These are phyloP conservation scores for Parathielavia appendiculata DNA, from an alignment of 495 filamentous ascomycete genomes.

Conservation along the genomic window DNA sequence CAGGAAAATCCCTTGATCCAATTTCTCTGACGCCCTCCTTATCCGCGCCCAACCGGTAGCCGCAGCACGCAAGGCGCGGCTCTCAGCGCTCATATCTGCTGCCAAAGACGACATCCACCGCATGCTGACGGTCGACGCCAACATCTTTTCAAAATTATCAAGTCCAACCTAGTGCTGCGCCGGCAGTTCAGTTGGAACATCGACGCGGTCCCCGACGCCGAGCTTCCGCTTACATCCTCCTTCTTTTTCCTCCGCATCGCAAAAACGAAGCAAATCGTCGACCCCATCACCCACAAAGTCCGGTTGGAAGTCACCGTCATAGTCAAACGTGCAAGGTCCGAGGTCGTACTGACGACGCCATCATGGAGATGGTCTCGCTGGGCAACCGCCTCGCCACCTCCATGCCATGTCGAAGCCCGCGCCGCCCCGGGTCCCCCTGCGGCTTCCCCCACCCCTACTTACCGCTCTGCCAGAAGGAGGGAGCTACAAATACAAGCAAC, in stretches of 20 bases:
- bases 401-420: too few species aligned
- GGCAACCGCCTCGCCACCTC: not conserved
- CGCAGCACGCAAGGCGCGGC: not conserved
- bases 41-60: not conserved
- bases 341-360: not conserved
- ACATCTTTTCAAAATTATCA: slow-evolving; percentile 33
- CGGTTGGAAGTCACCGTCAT: slow-evolving; percentile 32
- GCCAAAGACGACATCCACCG: slow-evolving; percentile 5
- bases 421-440: too few species aligned
- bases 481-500: too few species aligned
- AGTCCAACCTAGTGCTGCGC: slow-evolving; percentile 27
- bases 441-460: too few species aligned
- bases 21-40: slow-evolving; percentile 23
- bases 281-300: slow-evolving; percentile 28
- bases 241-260: slow-evolving; percentile 23
- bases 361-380: not conserved
- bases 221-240: slow-evolving; percentile 23
- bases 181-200: slow-evolving; percentile 27
- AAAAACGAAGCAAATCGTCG: slow-evolving; percentile 24
- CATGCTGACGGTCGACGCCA: slow-evolving; percentile 9
- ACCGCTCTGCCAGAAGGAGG: too few species aligned
- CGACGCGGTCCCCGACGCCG: slow-evolving; percentile 30
- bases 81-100: too few species aligned
- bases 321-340: slow-evolving; percentile 19
- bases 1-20: slow-evolving; percentile 29